Evolutionary conservation across 2,329 filamentous ascomycete genomes (phyloP).

Genomic region (Curvularia hawaiiensis): DNA sequence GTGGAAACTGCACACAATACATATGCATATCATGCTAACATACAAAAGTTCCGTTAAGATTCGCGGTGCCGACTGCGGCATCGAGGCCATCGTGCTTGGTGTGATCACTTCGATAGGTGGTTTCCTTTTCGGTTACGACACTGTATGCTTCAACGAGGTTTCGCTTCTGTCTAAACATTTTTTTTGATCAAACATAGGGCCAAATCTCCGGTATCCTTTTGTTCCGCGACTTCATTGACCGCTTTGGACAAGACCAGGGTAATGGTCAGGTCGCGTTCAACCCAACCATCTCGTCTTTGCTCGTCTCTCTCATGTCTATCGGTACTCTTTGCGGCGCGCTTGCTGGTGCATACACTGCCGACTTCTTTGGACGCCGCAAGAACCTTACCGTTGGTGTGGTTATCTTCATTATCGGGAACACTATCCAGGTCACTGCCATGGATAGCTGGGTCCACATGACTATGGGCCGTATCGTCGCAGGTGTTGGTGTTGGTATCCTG

Average conservation of each 20-base stretch:
- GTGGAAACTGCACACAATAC: neutral
- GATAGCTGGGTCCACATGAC: constrained; percentile 55
- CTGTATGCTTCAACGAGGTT: constrained; percentile 41
- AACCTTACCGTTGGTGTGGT: constrained; percentile 57
- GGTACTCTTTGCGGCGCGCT: constrained; percentile 52
- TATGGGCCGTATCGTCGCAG: constrained; percentile 51
- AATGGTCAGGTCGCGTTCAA: constrained; percentile 49
- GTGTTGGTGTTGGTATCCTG: constrained; percentile 52
- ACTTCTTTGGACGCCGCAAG: constrained; percentile 55
- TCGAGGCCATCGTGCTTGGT: constrained; percentile 58
- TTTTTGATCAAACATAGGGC: constrained; percentile 21
- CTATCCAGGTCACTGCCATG: constrained; percentile 51
- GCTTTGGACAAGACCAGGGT: constrained; percentile 58
- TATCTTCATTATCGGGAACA: constrained; percentile 50
- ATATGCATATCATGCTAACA: constrained; percentile 11
- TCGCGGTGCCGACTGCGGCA: constrained; percentile 41
- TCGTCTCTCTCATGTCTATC: constrained; percentile 43
- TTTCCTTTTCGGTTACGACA: constrained; percentile 69
- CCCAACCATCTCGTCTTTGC: constrained; percentile 52
- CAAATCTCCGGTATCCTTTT: constrained; percentile 48
- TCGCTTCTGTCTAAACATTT: neutral
- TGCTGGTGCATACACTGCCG: constrained; percentile 55
- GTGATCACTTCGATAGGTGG: constrained; percentile 63
- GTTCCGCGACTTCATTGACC: constrained; percentile 58
- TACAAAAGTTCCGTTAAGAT: constrained; percentile 32